Evolutionary conservation across 179 eudicot species (phyloP).

Genomic region (Amaranthus tricolor): DNA sequence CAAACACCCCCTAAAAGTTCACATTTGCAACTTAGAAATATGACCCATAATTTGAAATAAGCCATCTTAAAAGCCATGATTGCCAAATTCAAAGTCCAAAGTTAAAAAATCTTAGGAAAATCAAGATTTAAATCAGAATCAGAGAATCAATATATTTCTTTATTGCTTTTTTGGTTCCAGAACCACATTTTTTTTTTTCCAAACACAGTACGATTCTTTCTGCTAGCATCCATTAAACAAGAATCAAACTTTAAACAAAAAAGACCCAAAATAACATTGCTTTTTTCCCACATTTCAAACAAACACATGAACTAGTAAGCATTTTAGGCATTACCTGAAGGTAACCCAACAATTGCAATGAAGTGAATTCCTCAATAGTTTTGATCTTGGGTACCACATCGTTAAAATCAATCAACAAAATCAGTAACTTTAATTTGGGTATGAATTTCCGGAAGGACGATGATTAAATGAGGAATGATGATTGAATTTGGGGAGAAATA

Average conservation of each 20-base stretch:
- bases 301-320: not conserved
- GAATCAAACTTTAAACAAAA: slow-evolving; percentile 26
- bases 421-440: no score
- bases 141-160: slow-evolving; percentile 16
- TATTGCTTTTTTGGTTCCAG: slow-evolving; percentile 17
- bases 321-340: not conserved
- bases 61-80: slow-evolving; percentile 4
- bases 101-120: not conserved
- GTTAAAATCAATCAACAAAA: not conserved
- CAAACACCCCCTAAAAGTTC: not conserved
- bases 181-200: slow-evolving; percentile 13
- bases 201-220: slow-evolving; percentile 21
- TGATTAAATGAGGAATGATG: not conserved
- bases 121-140: slow-evolving; percentile 23
- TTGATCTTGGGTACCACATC: not conserved
- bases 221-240: slow-evolving; percentile 22
- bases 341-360: not conserved
- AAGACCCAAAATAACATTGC: not conserved
- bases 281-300: slow-evolving; percentile 4
- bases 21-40: not conserved
- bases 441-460: not conserved
- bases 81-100: slow-evolving; percentile 15
- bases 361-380: slow-evolving; percentile 1
- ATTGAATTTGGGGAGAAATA: not conserved
- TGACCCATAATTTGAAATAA: not conserved